Evolutionary conservation across 1,284 basidiomycete genomes (phyloP).

Genomic region (Pterula multifida): DNA sequence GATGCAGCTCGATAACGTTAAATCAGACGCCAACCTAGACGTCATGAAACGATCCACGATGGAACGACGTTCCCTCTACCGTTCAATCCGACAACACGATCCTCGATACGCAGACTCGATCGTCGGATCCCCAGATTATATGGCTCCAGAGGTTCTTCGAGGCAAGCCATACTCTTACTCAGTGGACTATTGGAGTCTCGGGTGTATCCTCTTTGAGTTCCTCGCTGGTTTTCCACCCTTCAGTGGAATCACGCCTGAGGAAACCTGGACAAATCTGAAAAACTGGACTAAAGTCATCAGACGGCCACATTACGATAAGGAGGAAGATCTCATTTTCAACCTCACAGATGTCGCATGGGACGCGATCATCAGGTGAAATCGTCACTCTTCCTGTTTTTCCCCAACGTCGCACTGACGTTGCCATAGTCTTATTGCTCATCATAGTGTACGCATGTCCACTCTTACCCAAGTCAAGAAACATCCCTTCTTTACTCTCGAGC

Average conservation of each 20-base stretch:
- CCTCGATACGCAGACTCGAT: constrained; percentile 95
- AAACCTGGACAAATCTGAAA: constrained; percentile 99
- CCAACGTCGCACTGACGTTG: constrained; percentile 4
- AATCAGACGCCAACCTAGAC: constrained; percentile 68
- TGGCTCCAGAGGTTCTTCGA: constrained; percentile 88
- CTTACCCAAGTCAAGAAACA: constrained; percentile 68
- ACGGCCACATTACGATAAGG: constrained; percentile 90
- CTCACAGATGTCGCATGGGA: constrained; percentile 92
- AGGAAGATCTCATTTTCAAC: constrained; percentile 97
- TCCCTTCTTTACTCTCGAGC: constrained; percentile 71
- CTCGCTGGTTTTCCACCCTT: constrained; percentile 97
- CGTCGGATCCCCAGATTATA: constrained; percentile 97
- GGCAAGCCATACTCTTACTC: constrained; percentile 92
- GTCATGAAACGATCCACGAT: constrained; percentile 81
- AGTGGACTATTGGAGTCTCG: constrained; percentile 98
- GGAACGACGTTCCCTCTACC: constrained; percentile 91
- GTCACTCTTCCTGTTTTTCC: constrained; percentile 12
- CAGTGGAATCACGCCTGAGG: constrained; percentile 89
- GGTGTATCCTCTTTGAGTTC: constrained; percentile 98
- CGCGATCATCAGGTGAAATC: constrained; percentile 87
- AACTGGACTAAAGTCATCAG: constrained; percentile 92
- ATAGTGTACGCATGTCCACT: constrained; percentile 69
- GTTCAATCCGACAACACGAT: constrained; percentile 84
- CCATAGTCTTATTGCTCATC: constrained; percentile 59
- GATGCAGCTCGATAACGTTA: constrained; percentile 87